phyloP scores from a whole-genome alignment of 164 flowering plant species.

The Kingdonia uniflora region DNA sequence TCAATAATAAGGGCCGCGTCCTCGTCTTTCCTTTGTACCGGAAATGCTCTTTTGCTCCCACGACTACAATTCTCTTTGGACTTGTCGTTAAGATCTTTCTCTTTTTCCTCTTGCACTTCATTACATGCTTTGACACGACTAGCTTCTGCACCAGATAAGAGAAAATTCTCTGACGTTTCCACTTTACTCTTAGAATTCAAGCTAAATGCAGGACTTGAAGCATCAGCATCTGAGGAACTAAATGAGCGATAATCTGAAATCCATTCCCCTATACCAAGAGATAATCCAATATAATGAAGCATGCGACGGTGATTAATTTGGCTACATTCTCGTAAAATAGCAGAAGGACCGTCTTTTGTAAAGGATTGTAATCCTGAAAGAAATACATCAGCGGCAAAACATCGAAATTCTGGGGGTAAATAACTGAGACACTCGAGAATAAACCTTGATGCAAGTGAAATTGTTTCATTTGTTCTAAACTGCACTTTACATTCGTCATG shows the following conservation, averaged over 20 bases:
- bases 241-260: slow-evolving; percentile 50
- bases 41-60: background rate
- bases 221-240: slow-evolving; percentile 19
- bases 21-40: slow-evolving; percentile 10
- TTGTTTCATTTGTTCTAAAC: slow-evolving; percentile 12
- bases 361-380: slow-evolving; percentile 52
- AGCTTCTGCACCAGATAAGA: slow-evolving; percentile 11
- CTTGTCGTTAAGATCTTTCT: slow-evolving; percentile 8
- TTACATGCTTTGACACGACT: slow-evolving; percentile 7
- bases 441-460: slow-evolving; percentile 38
- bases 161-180: slow-evolving; percentile 4
- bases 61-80: slow-evolving; percentile 10
- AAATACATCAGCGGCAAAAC: slow-evolving; percentile 66
- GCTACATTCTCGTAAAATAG: slow-evolving; percentile 53
- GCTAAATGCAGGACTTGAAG: slow-evolving; percentile 12
- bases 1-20: slow-evolving; percentile 54
- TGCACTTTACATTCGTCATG: slow-evolving; percentile 9
- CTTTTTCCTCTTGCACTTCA: slow-evolving; percentile 5
- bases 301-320: slow-evolving; percentile 45
- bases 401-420: slow-evolving; percentile 69
- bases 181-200: background rate
- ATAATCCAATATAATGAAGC: slow-evolving; percentile 92
- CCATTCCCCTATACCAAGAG: slow-evolving; percentile 80
- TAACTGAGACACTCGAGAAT: slow-evolving; percentile 63
- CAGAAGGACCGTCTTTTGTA: slow-evolving; percentile 45